Percentiles rank a stretch among this genome's conserved stretches.
Evolutionary conservation across 176 grass and related monocot species (phyloP).

Genomic region (Carex pumila): DNA sequence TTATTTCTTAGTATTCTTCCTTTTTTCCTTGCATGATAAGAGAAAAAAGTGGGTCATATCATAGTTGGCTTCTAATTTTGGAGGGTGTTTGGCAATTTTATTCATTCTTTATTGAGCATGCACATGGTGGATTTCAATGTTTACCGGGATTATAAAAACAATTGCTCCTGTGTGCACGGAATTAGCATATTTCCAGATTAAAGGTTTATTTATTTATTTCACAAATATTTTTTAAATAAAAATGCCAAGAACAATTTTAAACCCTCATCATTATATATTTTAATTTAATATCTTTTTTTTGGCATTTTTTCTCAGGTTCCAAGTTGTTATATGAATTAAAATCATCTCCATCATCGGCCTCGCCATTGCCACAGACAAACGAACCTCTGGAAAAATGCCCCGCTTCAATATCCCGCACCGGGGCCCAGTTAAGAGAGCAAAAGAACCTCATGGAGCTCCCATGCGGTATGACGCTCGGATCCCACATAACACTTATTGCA

Average conservation of each 20-base stretch:
- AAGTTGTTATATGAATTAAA: slow-evolving; percentile 27
- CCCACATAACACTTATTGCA: slow-evolving; percentile 85
- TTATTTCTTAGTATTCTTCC: not conserved
- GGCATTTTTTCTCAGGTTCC: not conserved
- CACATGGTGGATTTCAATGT: not conserved
- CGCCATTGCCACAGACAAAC: slow-evolving; percentile 6
- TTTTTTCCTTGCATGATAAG: not conserved
- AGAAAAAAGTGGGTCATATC: not conserved
- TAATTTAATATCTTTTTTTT: not conserved
- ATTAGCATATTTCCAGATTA: not conserved
- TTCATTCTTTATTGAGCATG: not conserved
- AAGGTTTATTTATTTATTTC: not conserved
- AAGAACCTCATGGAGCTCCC: slow-evolving; percentile 57
- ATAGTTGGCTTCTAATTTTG: not conserved
- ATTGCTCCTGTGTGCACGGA: not conserved
- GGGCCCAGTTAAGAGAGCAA: slow-evolving; percentile 15
- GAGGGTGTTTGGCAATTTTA: not conserved
- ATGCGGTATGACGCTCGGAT: slow-evolving; percentile 77
- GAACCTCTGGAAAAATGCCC: slow-evolving; percentile 30
- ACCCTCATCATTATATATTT: not conserved
- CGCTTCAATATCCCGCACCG: slow-evolving; percentile 37
- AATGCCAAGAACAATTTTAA: not conserved
- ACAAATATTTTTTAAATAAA: not conserved
- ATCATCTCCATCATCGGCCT: slow-evolving; percentile 10
- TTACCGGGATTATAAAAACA: not conserved